Conservation (phyloP, 805 yeast genomes). For the Wickerhamiella dianesei region DNA sequence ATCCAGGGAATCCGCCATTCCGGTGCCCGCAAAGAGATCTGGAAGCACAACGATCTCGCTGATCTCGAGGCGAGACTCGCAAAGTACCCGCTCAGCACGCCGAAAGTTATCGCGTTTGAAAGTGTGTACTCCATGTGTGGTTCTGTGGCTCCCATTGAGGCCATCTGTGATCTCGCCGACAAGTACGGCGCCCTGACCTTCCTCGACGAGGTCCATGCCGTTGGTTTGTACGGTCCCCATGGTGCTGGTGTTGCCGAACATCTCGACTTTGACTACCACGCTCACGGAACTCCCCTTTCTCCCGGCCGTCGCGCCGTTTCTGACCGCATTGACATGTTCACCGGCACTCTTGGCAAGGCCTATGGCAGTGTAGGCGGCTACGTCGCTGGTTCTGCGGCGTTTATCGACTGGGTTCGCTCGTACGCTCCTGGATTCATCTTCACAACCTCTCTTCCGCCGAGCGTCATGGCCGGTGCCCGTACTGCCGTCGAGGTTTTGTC, state of each 20-base stretch:
- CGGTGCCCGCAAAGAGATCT: conserved; percentile 72
- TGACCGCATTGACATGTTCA: conserved; percentile 89
- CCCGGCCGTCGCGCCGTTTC: conserved; percentile 47
- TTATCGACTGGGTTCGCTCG: conserved; percentile 92
- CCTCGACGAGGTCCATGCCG: conserved; percentile 97
- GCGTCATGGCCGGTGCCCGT: conserved; percentile 89
- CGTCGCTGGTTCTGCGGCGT: conserved; percentile 70
- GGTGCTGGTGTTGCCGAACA: conserved; percentile 99
- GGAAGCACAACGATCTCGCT: conserved; percentile 75
- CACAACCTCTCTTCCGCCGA: conserved; percentile 95
- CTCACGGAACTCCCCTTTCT: conserved; percentile 38
- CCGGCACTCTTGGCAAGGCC: conserved; percentile 96
- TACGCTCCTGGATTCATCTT: conserved; percentile 96
- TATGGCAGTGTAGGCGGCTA: conserved; percentile 97
- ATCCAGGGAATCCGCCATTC: conserved; percentile 91
- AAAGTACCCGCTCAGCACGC: conserved; percentile 70
- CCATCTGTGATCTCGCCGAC: conserved; percentile 89
- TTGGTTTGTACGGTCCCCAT: conserved; percentile 97
- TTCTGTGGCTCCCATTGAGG: conserved; percentile 84
- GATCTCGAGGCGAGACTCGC: conserved; percentile 73
- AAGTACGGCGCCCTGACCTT: conserved; percentile 95
- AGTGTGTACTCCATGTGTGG: conserved; percentile 98
- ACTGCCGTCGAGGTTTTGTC: conserved; percentile 80
- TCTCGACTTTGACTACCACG: conserved; percentile 72
- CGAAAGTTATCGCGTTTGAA: conserved; percentile 94